phyloP scores from a whole-genome alignment of 352 stramenopile species.

The Phytophthora europaea region DNA sequence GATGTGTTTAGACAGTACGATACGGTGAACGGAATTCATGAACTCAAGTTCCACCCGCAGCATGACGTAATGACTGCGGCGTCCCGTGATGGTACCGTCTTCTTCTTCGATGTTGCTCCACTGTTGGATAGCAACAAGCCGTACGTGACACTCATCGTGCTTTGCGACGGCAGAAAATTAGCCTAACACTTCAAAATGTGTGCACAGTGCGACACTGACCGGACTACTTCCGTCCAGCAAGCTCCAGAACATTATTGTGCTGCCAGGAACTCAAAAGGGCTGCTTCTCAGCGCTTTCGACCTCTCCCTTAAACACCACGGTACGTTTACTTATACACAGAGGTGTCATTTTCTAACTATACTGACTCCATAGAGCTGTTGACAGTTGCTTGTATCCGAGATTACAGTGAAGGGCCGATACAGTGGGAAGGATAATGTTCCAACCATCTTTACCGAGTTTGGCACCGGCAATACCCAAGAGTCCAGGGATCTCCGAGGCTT shows the following conservation, averaged over 20 bases:
- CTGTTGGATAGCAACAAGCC: constrained; percentile 64
- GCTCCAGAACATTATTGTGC: constrained; percentile 51
- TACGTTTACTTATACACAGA: constrained; percentile 15
- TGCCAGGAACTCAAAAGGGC: constrained; percentile 56
- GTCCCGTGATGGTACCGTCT: constrained; percentile 73
- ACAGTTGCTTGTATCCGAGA: constrained; percentile 63
- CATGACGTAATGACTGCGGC: constrained; percentile 67
- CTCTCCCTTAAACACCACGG: constrained; percentile 46
- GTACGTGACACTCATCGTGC: constrained; percentile 31
- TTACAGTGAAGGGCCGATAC: constrained; percentile 64
- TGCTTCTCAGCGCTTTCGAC: constrained; percentile 61
- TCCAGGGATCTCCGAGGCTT: constrained; percentile 58
- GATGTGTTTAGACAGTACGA: constrained; percentile 72
- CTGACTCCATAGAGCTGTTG: neutral
- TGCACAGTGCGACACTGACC: constrained; percentile 43
- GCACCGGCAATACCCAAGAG: constrained; percentile 50
- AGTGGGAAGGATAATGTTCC: constrained; percentile 62
- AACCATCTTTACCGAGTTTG: constrained; percentile 69
- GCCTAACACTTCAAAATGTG: constrained; percentile 12
- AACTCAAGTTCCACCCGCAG: constrained; percentile 71
- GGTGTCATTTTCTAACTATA: neutral
- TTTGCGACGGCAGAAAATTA: neutral
- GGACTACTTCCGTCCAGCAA: constrained; percentile 65
- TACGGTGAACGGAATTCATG: constrained; percentile 59
- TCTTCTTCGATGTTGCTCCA: constrained; percentile 72